phyloP scores from a whole-genome alignment of 257 asterid species.

The Nicotiana obtusifolia region DNA sequence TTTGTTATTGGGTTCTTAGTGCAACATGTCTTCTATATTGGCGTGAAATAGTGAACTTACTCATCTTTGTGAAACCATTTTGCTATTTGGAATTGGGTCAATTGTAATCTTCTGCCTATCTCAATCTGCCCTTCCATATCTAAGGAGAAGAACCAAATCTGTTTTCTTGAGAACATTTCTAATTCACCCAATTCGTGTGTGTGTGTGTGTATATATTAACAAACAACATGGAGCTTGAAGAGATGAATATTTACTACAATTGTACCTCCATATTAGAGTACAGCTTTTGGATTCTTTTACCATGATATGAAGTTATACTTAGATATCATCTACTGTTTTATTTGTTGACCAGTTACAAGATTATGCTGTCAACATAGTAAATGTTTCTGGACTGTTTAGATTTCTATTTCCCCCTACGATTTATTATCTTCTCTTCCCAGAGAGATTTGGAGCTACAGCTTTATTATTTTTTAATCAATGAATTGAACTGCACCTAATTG shows the following conservation, averaged over 20 bases:
- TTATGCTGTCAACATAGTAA: neutral
- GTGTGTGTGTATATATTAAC: neutral
- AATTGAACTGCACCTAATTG: neutral
- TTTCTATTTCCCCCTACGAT: neutral
- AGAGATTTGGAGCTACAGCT: neutral
- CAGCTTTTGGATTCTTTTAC: neutral
- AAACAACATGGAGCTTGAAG: neutral
- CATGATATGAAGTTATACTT: neutral
- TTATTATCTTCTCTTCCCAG: neutral
- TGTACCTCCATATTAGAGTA: neutral
- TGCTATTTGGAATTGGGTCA: neutral
- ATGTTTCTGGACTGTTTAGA: neutral
- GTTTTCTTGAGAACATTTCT: neutral
- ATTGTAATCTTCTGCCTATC: neutral
- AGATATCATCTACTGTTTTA: neutral
- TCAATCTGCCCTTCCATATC: neutral
- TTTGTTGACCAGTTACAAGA: neutral
- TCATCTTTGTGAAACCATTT: neutral
- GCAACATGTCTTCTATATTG: slow-evolving; percentile 5
- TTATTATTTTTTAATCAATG: neutral
- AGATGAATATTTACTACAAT: neutral
- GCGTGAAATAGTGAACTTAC: neutral
- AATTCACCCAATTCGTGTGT: neutral
- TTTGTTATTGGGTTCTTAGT: neutral
- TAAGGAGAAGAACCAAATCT: neutral